Evolutionary conservation across 352 stramenopile species (phyloP).

Genomic region (Pythium sp.): DNA sequence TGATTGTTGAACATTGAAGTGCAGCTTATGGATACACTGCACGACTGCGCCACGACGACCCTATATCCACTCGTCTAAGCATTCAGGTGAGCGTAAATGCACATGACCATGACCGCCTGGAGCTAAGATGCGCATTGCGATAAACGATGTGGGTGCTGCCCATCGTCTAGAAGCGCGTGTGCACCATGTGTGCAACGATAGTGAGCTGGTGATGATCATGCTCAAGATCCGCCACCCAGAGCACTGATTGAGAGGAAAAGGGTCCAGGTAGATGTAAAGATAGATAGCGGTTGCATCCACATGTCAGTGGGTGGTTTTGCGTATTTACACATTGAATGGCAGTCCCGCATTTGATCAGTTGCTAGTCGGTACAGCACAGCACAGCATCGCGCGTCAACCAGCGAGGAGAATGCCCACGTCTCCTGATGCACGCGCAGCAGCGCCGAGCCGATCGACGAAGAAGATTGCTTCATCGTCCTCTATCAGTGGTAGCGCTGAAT

Average conservation of each 20-base stretch:
- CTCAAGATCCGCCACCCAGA: neutral
- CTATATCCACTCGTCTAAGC: neutral
- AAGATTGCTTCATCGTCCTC: neutral
- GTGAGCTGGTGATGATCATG: neutral
- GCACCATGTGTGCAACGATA: neutral
- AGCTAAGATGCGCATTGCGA: neutral
- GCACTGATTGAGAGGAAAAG: neutral
- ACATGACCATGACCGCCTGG: neutral
- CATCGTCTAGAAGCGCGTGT: neutral
- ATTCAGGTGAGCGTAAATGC: neutral
- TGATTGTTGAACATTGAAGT: constrained; percentile 8
- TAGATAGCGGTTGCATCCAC: neutral
- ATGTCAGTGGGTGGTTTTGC: too few species aligned
- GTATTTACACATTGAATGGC: too few species aligned
- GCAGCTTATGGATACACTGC: neutral
- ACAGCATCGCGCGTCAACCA: neutral
- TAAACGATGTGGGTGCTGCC: neutral
- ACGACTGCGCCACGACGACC: neutral
- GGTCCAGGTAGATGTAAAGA: neutral
- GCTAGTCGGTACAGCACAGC: neutral
- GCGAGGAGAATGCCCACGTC: constrained; percentile 13
- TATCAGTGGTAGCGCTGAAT: neutral
- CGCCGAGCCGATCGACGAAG: neutral
- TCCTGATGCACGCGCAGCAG: neutral
- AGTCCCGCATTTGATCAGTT: neutral